Evolutionary conservation across 345 rosid genomes (phyloP).

Genomic region (Murraya koenigii): DNA sequence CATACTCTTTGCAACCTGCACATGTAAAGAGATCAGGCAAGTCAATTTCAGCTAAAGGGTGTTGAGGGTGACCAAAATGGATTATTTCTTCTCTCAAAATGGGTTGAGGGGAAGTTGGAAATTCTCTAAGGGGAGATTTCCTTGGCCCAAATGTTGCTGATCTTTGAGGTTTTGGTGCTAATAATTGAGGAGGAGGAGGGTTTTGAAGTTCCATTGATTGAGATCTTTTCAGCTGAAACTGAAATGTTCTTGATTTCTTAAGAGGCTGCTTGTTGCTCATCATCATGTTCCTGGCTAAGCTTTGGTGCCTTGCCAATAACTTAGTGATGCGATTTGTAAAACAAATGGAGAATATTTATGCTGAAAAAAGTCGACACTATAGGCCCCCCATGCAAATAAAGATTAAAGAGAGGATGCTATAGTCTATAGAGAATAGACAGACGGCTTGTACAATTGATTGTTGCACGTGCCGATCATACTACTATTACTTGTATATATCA

Average conservation of each 20-base stretch:
- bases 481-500: neutral
- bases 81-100: constrained; percentile 43
- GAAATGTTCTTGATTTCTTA: constrained; percentile 21
- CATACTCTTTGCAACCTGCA: constrained; percentile 74
- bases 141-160: neutral
- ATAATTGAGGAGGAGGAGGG: neutral
- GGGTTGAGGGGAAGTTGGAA: constrained; percentile 54
- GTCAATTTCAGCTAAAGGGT: constrained; percentile 39
- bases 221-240: constrained; percentile 3
- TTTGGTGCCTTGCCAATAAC: neutral
- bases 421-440: constrained; percentile 2
- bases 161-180: neutral
- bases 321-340: constrained; percentile 8
- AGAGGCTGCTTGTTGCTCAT: constrained; percentile 13
- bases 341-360: constrained; percentile 31
- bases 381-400: constrained; percentile 17
- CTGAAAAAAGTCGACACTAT: constrained; percentile 21
- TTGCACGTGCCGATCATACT: constrained; percentile 2
- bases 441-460: neutral
- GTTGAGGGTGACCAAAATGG: constrained; percentile 69
- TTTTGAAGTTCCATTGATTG: constrained; percentile 12
- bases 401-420: constrained; percentile 14
- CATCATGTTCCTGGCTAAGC: neutral
- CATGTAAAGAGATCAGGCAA: constrained; percentile 64
- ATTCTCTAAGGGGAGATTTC: constrained; percentile 22